Base-by-base conservation (phyloP, 108 stramenopile genomes). In the Mediolabrus comicus region DNA sequence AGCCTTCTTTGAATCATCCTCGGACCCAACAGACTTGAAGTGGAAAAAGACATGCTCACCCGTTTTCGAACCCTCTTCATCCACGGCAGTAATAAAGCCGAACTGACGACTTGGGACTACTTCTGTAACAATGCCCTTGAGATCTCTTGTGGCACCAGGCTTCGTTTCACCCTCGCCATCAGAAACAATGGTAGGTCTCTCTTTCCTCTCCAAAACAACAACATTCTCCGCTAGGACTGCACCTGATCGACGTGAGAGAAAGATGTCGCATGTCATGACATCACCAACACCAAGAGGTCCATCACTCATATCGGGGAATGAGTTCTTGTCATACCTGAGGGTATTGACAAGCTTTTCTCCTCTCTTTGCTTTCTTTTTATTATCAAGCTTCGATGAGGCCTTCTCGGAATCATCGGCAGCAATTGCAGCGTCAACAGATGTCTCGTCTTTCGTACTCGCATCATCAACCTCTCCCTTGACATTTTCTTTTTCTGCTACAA, bases 11-110 rank as follows among this genome's bases (percentile, higher is more conserved):
- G 36, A 51, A 17, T 62, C 74, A 33, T 61, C 30, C 4, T 35
- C 39, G 16, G 60, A 36, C 14, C 22, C 19, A 27, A 79, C 78
- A 30, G 30, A 41, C 24, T 68, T 74, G 19, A 81, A 71, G 31
- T 84, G 85, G 30, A 92, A 90, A 56, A 90, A 90, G 19, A 92
- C 59, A 22, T 77, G 64, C 19, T 92, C 89, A 56, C 70, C 75
- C 43, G 74, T 77, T 41, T 82, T 82, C 9, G 73, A 61, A 24
- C 84, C 87, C 29, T 79, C 71, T 16, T 87, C 85, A 62, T 92
- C 87, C 22, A 89, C 49, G 5, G 84, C 83, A 43, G 86, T 70
- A 39, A 92, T 90, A 53, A 92, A 92, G 16, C 92, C 92, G 72
- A 92, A 90, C 36, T 88, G 79, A 25, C 92, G 72, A 28, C 64